A percentile compares a stretch with the other conserved stretches of the same genome.
Conservation (phyloP, 2,329 filamentous ascomycete genomes). For the Cladophialophora yegresii region DNA sequence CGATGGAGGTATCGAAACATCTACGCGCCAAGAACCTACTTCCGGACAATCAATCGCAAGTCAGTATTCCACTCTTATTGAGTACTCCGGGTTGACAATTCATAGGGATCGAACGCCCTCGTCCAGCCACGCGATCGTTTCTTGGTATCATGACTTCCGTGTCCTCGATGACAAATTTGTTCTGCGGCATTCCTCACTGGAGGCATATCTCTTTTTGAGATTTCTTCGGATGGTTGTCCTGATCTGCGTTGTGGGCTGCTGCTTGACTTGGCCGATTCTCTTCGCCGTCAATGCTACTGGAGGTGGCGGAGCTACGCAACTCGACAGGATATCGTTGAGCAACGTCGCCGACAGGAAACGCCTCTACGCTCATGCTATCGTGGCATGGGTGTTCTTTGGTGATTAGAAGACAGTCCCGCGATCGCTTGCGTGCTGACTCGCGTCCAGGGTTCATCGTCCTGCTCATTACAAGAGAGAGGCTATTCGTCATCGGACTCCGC, state of each 20-base stretch:
- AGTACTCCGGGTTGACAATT: conserved; percentile 1
- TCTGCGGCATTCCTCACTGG: conserved; percentile 87
- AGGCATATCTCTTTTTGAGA: conserved; percentile 87
- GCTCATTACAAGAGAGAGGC: conserved; percentile 79
- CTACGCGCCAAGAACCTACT: conserved; percentile 48
- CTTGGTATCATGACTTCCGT: conserved; percentile 47
- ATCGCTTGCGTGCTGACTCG: neutral
- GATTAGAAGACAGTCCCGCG: conserved; percentile 29
- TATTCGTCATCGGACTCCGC: conserved; percentile 86
- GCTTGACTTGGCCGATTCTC: conserved; percentile 86
- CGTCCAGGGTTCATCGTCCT: conserved; percentile 73
- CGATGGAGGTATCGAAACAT: conserved; percentile 51
- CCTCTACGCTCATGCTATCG: conserved; percentile 76
- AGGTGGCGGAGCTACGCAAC: conserved; percentile 63
- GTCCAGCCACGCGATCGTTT: conserved; percentile 26
- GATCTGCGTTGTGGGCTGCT: conserved; percentile 77
- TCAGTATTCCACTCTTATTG: conserved; percentile 31
- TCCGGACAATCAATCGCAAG: conserved; percentile 39
- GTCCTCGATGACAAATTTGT: conserved; percentile 71
- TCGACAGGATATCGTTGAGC: conserved; percentile 79
- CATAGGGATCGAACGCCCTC: conserved; percentile 35
- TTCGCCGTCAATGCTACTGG: conserved; percentile 88
- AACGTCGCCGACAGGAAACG: conserved; percentile 67
- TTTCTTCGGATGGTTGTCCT: conserved; percentile 77
- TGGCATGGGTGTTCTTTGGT: conserved; percentile 79